These are phyloP conservation scores for Solanum chilense DNA, from an alignment of 257 asterid genomes.

Conservation along the genomic window DNA sequence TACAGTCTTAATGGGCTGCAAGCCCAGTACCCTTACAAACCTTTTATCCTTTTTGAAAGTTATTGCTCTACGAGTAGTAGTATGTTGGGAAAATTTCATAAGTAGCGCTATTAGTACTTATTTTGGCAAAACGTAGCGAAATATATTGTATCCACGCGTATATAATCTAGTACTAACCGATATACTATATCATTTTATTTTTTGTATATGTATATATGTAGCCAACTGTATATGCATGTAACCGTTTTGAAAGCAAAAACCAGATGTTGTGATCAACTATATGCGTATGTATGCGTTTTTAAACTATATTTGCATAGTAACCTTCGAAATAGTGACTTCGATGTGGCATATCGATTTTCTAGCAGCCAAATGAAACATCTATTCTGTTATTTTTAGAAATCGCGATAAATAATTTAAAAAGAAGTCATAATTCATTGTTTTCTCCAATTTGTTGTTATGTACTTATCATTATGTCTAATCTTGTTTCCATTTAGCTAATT, in stretches of 20 bases:
- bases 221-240: too few species aligned
- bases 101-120: too few species aligned
- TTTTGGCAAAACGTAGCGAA: neutral
- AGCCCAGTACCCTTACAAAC: neutral
- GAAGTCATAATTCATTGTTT: neutral
- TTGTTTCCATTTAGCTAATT: neutral
- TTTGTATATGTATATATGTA: too few species aligned
- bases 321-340: neutral
- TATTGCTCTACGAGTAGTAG: neutral
- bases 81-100: neutral
- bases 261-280: too few species aligned
- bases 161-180: neutral
- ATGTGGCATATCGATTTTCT: neutral
- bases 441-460: neutral
- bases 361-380: accelerated
- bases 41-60: neutral
- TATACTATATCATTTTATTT: too few species aligned
- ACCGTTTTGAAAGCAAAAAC: too few species aligned
- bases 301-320: too few species aligned
- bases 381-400: neutral
- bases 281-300: too few species aligned
- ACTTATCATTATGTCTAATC: neutral
- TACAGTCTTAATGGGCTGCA: neutral
- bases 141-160: neutral
- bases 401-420: neutral